These are phyloP conservation scores for Fragaria iinumae DNA, from an alignment of 306 rosid species.

Conservation along the genomic window DNA sequence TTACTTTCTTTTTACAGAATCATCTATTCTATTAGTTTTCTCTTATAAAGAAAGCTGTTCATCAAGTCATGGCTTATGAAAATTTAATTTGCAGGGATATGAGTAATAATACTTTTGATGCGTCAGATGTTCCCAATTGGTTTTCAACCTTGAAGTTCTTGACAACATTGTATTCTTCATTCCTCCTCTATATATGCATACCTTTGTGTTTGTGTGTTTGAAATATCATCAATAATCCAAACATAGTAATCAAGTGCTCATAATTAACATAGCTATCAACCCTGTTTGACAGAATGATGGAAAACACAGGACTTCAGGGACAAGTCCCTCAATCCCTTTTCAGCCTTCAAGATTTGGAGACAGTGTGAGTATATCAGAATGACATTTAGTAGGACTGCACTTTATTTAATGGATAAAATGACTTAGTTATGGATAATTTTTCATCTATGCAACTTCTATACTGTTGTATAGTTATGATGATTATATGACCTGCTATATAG, in stretches of 20 bases:
- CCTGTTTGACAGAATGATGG: conserved; percentile 52
- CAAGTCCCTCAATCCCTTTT: conserved; percentile 48
- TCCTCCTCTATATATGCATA: background rate
- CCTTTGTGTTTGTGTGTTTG: background rate
- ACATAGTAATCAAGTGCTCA: background rate
- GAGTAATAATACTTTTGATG: conserved; percentile 57
- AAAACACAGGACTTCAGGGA: conserved; percentile 41
- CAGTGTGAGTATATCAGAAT: conserved; percentile 47
- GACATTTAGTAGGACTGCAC: background rate
- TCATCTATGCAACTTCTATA: background rate
- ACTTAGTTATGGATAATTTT: too few relatives aligned
- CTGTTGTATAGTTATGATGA: background rate
- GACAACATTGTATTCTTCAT: conserved; percentile 57
- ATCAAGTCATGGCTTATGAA: background rate
- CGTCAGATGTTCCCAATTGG: conserved; percentile 49
- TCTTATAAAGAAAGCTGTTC: background rate
- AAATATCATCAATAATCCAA: background rate
- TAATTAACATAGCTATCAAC: background rate
- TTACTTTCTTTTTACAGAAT: background rate
- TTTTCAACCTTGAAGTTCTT: conserved; percentile 35
- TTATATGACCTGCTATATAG: conserved; percentile 20
- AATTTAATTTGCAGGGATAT: conserved; percentile 43
- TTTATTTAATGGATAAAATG: background rate
- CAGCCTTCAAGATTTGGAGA: conserved; percentile 39
- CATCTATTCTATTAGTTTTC: background rate